Evolutionary conservation across 192 early-diverging fungal genomes (phyloP).

Genomic region (Mortierella claussenii): DNA sequence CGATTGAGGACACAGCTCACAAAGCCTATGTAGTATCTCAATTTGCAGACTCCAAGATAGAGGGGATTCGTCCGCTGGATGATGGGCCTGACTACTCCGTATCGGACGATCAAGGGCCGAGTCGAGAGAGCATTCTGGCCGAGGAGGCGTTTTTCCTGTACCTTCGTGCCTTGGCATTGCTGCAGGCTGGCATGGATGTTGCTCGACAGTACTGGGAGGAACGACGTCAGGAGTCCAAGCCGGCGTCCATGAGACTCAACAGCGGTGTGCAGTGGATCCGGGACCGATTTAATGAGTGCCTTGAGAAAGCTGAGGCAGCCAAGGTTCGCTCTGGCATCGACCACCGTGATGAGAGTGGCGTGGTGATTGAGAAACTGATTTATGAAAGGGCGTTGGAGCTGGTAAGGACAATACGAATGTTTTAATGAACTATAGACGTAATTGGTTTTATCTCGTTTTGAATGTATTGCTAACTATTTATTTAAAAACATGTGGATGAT

Average conservation of each 20-base stretch:
- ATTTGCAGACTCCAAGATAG: slow-evolving; percentile 69
- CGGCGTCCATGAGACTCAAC: slow-evolving; percentile 54
- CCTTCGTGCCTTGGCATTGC: slow-evolving; percentile 71
- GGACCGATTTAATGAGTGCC: slow-evolving; percentile 88
- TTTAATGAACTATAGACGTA: too few relatives aligned
- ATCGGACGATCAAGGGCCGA: slow-evolving; percentile 44
- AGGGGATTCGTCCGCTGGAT: slow-evolving; percentile 59
- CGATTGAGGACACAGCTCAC: slow-evolving; percentile 75
- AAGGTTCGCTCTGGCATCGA: slow-evolving; percentile 63
- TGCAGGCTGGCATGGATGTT: slow-evolving; percentile 67
- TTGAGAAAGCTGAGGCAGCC: slow-evolving; percentile 82
- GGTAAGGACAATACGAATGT: too few relatives aligned
- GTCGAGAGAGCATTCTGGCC: slow-evolving; percentile 54
- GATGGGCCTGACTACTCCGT: slow-evolving; percentile 27
- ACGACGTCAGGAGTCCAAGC: slow-evolving; percentile 52
- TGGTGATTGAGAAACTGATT: slow-evolving; percentile 73
- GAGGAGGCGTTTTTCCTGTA: slow-evolving; percentile 81
- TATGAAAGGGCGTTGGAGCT: slow-evolving; percentile 80
- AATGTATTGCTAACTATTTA: neutral
- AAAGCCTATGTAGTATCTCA: slow-evolving; percentile 78
- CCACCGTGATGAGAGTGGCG: slow-evolving; percentile 61
- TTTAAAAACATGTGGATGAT: too few relatives aligned
- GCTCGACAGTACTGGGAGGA: slow-evolving; percentile 67
- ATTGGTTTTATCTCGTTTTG: slow-evolving; percentile 2
- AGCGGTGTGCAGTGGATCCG: slow-evolving; percentile 89